Conservation (phyloP, 495 filamentous ascomycete species). For the Penicillium bovifimosum region DNA sequence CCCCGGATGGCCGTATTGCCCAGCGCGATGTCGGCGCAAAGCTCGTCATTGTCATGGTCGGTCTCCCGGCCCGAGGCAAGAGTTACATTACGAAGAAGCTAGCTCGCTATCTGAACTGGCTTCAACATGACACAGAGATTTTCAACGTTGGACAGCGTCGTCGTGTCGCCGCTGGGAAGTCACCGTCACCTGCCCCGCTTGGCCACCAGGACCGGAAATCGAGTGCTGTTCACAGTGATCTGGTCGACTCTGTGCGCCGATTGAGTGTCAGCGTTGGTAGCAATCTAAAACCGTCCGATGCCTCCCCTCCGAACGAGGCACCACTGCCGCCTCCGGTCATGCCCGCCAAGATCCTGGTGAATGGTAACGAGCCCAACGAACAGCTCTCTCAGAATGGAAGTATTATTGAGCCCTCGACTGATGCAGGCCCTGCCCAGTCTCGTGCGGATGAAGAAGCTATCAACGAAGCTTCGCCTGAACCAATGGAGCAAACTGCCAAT, state of each 20-base stretch:
- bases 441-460: conserved; percentile 20
- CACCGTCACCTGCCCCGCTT: conserved; percentile 32
- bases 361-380: conserved; percentile 35
- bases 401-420: conserved; percentile 26
- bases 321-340: conserved; percentile 35
- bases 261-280: conserved; percentile 40
- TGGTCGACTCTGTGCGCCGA: conserved; percentile 40
- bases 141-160: conserved; percentile 96
- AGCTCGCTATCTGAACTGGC: conserved; percentile 90
- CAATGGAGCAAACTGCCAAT: conserved; percentile 79
- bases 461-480: conserved; percentile 39
- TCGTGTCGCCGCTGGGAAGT: conserved; percentile 65
- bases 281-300: conserved; percentile 15
- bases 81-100: conserved; percentile 99
- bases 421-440: conserved; percentile 16
- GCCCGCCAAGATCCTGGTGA: conserved; percentile 47
- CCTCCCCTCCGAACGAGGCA: conserved; percentile 23
- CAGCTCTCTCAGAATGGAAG: conserved; percentile 23
- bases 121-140: conserved; percentile 89
- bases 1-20: conserved; percentile 89
- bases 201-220: conserved; percentile 17
- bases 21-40: conserved; percentile 90
- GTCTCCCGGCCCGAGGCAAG: conserved; percentile 89
- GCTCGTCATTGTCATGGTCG: conserved; percentile 97
- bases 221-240: conserved; percentile 35